Percentiles rank a stretch among this genome's conserved stretches.
phyloP scores from a whole-genome alignment of 2,329 filamentous ascomycete genomes.

The Penicillium paneum region DNA sequence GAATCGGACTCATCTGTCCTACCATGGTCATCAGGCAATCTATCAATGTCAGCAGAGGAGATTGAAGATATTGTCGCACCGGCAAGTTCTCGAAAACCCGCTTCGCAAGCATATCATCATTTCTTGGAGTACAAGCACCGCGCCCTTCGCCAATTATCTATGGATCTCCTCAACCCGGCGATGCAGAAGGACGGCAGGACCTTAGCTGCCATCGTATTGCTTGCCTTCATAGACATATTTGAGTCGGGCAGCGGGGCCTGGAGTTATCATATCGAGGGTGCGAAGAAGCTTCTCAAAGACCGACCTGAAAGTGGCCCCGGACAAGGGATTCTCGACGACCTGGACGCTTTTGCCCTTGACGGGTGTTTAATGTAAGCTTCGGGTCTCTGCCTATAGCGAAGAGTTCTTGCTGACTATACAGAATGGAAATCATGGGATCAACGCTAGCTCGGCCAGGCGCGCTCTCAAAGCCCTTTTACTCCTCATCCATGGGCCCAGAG shows the following conservation, averaged over 20 bases:
- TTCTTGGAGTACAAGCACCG: conserved; percentile 50
- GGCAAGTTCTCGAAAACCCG: conserved; percentile 31
- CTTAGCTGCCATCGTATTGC: conserved; percentile 48
- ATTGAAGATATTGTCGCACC: conserved; percentile 30
- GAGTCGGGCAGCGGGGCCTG: conserved; percentile 52
- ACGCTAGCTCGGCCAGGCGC: conserved; percentile 41
- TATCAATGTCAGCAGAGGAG: conserved; percentile 23
- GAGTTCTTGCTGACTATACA: conserved; percentile 11
- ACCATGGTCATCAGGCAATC: conserved; percentile 30
- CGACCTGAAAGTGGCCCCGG: conserved; percentile 24
- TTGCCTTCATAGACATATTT: conserved; percentile 51
- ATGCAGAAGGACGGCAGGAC: conserved; percentile 42
- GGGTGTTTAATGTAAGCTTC: conserved; percentile 36
- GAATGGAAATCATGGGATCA: conserved; percentile 44
- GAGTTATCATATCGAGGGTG: conserved; percentile 52
- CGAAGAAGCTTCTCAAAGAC: conserved; percentile 46
- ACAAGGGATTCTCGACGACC: conserved; percentile 30
- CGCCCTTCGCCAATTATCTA: conserved; percentile 44
- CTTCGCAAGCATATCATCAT: conserved; percentile 38
- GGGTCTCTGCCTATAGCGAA: neutral
- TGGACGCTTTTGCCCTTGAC: conserved; percentile 39
- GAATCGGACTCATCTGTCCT: conserved; percentile 34
- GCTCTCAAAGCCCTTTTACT: conserved; percentile 40
- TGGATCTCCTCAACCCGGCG: conserved; percentile 29
- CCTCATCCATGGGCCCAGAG: conserved; percentile 34